Evolutionary conservation across 2,329 filamentous ascomycete genomes (phyloP), one percentile per base, ranked within the genome.

Genomic region (Trichocomaceae sp.): DNA sequence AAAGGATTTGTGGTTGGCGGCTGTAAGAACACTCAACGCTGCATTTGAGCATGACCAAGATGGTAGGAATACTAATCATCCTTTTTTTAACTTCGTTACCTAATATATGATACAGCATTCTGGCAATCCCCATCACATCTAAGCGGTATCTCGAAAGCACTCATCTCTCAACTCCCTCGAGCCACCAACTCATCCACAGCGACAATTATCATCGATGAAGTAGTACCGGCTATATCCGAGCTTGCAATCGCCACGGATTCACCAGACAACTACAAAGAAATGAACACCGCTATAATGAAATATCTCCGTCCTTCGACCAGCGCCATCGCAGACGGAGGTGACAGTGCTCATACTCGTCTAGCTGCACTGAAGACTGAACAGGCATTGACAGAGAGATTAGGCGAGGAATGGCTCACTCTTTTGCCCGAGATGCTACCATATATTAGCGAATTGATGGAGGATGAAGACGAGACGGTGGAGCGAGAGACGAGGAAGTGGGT

Each of bases 341-440:
- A 90, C 59, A 81, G 83, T 54, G 77, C 86, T 7, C 77, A 81
- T 22, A 86, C 92, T 7, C 82, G 93, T 15, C 76, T 97, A 33
- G 89, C 88, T 1, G 90, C 89, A 0, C 85, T 99, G 35, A 85
- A 85, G 72, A 86, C 86, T 62, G 83, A 97, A 75, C 86, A 90
- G 67, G 82, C 80, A 13, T 77, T 97, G 59, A 95, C 90, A 12
- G 83, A 87, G 62, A 79, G 83, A 47, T 74, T 97, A 23, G 91
- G 91, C 57, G 91, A 97, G 69, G 93, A 99, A 67, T 99, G 93
- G 93, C 74, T 99, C 57, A 82, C 85, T 1, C 81, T 95, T 76
- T 71, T 97, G 67, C 90, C 92, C 0, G 93, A 99, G 79, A 97
- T 96, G 87, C 75, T 99, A 69, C 92, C 95, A 19, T 89, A 92